These are phyloP conservation scores for Aplosporella prunicola DNA, from an alignment of 2,329 filamentous ascomycete species.

Conservation along the genomic window DNA sequence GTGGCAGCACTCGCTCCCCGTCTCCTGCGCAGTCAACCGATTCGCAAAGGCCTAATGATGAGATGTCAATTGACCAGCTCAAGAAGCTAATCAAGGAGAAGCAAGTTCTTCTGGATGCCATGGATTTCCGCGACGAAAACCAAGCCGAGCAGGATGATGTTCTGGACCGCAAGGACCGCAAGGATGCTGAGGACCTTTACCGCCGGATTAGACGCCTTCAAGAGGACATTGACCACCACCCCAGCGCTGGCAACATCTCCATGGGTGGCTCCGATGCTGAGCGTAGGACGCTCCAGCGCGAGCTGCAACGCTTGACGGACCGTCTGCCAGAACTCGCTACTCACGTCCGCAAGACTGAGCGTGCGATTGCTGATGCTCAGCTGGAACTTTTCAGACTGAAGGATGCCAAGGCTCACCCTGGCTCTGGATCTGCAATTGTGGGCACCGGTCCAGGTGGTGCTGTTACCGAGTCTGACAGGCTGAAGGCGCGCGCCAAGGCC, in stretches of 20 bases:
- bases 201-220: slow-evolving; percentile 83
- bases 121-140: slow-evolving; percentile 92
- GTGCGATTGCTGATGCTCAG: slow-evolving; percentile 82
- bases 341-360: slow-evolving; percentile 80
- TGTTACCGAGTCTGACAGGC: slow-evolving; percentile 84
- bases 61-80: slow-evolving; percentile 76
- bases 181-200: slow-evolving; percentile 90
- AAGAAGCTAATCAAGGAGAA: slow-evolving; percentile 90
- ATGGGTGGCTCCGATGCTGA: slow-evolving; percentile 62
- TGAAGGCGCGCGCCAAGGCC: slow-evolving; percentile 90
- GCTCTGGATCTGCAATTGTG: slow-evolving; percentile 69
- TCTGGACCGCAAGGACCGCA: slow-evolving; percentile 79
- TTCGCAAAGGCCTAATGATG: slow-evolving; percentile 60
- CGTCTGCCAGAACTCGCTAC: slow-evolving; percentile 87
- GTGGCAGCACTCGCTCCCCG: slow-evolving; percentile 57
- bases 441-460: slow-evolving; percentile 86
- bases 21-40: slow-evolving; percentile 61
- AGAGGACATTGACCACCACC: slow-evolving; percentile 88
- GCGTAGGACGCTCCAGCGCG: slow-evolving; percentile 72
- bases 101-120: slow-evolving; percentile 86
- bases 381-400: slow-evolving; percentile 87
- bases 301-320: slow-evolving; percentile 81
- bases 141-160: slow-evolving; percentile 83
- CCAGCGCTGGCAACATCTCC: slow-evolving; percentile 51
- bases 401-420: slow-evolving; percentile 85